Evolutionary conservation across 495 filamentous ascomycete species (phyloP).

Genomic region (Neurospora tetrasperma): DNA sequence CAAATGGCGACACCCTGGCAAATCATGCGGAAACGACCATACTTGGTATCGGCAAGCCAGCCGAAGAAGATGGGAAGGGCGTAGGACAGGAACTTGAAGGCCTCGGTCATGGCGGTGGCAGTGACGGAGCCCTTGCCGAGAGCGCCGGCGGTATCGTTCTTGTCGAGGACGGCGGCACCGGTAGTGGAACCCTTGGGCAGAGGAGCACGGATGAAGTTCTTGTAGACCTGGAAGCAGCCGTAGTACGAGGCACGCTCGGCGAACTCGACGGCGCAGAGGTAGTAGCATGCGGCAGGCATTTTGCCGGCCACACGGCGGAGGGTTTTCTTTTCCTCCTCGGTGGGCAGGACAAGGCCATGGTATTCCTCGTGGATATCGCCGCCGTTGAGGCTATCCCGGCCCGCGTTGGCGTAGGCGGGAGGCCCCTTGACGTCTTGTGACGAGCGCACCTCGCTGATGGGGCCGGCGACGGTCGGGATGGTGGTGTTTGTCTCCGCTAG

Average conservation of each 20-base stretch:
- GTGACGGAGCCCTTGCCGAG: conserved; percentile 49
- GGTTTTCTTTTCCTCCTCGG: conserved; percentile 40
- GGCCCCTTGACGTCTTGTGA: conserved; percentile 2
- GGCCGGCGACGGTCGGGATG: background rate
- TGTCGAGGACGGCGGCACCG: conserved; percentile 41
- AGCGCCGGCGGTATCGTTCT: conserved; percentile 47
- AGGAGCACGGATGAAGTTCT: conserved; percentile 48
- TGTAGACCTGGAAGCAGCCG: conserved; percentile 45
- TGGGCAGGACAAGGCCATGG: conserved; percentile 37
- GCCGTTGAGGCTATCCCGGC: conserved; percentile 3
- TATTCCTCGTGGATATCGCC: conserved; percentile 20
- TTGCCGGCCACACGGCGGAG: conserved; percentile 43
- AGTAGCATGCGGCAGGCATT: conserved; percentile 37
- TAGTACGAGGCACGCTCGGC: conserved; percentile 51
- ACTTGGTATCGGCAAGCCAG: conserved; percentile 48
- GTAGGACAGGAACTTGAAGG: conserved; percentile 49
- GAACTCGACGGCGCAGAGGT: conserved; percentile 47
- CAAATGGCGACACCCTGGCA: conserved; percentile 48
- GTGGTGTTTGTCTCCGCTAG: conserved; percentile 1
- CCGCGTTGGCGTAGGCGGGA: background rate
- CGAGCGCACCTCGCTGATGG: conserved; percentile 1
- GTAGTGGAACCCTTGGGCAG: conserved; percentile 46
- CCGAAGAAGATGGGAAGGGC: conserved; percentile 48
- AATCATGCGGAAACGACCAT: conserved; percentile 52
- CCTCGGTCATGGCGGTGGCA: conserved; percentile 42